These are phyloP conservation scores for Vachellia collinsii DNA, from an alignment of 306 rosid genomes.

Conservation along the genomic window DNA sequence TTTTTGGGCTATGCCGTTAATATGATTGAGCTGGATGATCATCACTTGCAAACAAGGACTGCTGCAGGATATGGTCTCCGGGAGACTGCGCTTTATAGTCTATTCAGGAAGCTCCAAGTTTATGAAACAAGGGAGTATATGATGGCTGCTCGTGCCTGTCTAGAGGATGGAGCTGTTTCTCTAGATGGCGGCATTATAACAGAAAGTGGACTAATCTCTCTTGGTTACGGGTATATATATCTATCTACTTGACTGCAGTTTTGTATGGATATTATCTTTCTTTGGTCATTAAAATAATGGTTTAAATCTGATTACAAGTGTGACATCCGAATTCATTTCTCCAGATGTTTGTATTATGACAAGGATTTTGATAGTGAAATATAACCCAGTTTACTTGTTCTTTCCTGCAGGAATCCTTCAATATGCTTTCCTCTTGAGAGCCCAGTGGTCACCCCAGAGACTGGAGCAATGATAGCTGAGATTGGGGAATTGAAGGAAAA, in stretches of 20 bases:
- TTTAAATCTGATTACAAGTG: not conserved
- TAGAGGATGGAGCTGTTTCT: conserved; percentile 67
- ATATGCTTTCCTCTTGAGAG: conserved; percentile 49
- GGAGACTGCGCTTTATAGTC: conserved; percentile 59
- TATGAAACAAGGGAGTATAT: conserved; percentile 52
- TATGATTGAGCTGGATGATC: conserved; percentile 52
- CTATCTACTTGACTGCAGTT: not conserved
- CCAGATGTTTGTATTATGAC: not conserved
- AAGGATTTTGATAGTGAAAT: conserved; percentile 12
- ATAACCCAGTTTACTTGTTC: conserved; percentile 17
- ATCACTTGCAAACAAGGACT: conserved; percentile 43
- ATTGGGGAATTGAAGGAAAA: conserved; percentile 30
- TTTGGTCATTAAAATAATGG: not conserved
- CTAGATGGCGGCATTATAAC: conserved; percentile 66
- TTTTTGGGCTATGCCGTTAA: conserved; percentile 73
- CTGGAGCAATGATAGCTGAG: conserved; percentile 9
- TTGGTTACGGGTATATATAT: conserved; percentile 53
- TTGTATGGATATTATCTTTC: not conserved
- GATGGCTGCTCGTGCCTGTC: conserved; percentile 55
- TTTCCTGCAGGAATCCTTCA: conserved; percentile 46
- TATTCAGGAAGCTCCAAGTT: conserved; percentile 64
- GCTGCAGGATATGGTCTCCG: conserved; percentile 58
- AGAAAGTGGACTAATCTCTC: conserved; percentile 50
- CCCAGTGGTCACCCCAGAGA: not conserved
- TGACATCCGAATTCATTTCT: not conserved